These are phyloP conservation scores for Xylaria sp. DNA, from an alignment of 2,329 filamentous ascomycete genomes.

Conservation along the genomic window DNA sequence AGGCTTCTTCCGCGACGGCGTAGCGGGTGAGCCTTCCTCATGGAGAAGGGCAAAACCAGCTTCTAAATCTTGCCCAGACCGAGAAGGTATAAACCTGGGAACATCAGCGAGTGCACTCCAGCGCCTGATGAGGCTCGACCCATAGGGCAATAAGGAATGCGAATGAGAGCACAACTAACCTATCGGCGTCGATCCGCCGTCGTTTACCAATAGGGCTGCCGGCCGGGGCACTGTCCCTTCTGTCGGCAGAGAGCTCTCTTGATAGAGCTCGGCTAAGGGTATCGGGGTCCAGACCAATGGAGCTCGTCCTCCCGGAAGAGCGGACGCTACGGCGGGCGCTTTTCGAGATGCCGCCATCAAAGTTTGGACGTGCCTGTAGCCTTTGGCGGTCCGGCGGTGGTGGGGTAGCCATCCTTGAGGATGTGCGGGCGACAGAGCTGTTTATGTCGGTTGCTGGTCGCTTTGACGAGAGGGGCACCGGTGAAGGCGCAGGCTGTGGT, in stretches of 20 bases:
- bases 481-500: conserved; percentile 42
- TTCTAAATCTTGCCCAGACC: conserved; percentile 90
- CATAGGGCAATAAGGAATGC: background rate
- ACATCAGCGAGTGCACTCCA: conserved; percentile 25
- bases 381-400: conserved; percentile 57
- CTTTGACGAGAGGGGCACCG: conserved; percentile 46
- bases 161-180: conserved; percentile 54
- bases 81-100: conserved; percentile 89
- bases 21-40: conserved; percentile 92
- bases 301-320: conserved; percentile 49
- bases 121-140: background rate
- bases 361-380: conserved; percentile 54
- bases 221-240: conserved; percentile 62
- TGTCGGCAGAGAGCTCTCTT: conserved; percentile 61
- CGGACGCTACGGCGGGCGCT: conserved; percentile 50
- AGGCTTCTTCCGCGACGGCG: conserved; percentile 84
- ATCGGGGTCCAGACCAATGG: conserved; percentile 59
- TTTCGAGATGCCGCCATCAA: conserved; percentile 51
- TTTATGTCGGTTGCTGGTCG: conserved; percentile 49
- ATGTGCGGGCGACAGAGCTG: conserved; percentile 49
- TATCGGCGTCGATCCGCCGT: conserved; percentile 68
- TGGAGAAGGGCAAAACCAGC: conserved; percentile 92
- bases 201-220: conserved; percentile 68
- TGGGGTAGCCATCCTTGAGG: conserved; percentile 56
- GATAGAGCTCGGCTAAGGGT: conserved; percentile 62